Conservation (phyloP, 1,139 yeast species). For the Lodderomyces pseudojiufengensis region DNA sequence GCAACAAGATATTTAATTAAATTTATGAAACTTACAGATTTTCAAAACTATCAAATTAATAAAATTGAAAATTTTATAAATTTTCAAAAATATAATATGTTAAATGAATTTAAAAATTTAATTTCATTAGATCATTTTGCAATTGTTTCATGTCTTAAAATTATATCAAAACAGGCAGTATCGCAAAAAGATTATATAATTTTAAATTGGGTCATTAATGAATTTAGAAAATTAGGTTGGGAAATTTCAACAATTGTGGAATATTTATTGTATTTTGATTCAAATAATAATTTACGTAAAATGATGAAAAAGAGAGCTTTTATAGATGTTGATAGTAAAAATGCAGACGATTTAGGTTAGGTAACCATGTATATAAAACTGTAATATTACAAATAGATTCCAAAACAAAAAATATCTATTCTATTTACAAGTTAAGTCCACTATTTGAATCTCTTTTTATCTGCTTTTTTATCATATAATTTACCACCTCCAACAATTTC, state of each 20-base stretch:
- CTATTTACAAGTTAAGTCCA: not conserved
- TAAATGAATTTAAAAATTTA: constrained; percentile 12
- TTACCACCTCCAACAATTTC: constrained; percentile 65
- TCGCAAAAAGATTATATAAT: constrained; percentile 21
- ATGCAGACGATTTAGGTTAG: too few relatives aligned
- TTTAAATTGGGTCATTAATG: constrained; percentile 31
- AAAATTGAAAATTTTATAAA: constrained; percentile 5
- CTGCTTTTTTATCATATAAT: constrained; percentile 49
- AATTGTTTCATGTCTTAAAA: constrained; percentile 13
- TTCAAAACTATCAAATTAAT: not conserved
- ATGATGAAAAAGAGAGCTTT: constrained; percentile 9
- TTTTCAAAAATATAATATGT: constrained; percentile 14
- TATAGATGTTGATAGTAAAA: too few relatives aligned
- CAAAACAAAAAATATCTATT: constrained; percentile 2
- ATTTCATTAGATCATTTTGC: constrained; percentile 6
- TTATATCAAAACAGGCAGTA: constrained; percentile 22
- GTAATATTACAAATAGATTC: constrained; percentile 15
- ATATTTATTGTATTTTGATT: constrained; percentile 8
- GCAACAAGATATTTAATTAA: constrained; percentile 11
- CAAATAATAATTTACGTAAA: constrained; percentile 9
- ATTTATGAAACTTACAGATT: constrained; percentile 4
- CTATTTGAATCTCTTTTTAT: constrained; percentile 26
- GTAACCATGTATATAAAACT: too few relatives aligned
- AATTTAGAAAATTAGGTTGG: constrained; percentile 30
- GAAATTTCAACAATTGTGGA: constrained; percentile 20